Conservation (phyloP, 1,284 basidiomycete species). For the Pyrrhoderma lamaoense region DNA sequence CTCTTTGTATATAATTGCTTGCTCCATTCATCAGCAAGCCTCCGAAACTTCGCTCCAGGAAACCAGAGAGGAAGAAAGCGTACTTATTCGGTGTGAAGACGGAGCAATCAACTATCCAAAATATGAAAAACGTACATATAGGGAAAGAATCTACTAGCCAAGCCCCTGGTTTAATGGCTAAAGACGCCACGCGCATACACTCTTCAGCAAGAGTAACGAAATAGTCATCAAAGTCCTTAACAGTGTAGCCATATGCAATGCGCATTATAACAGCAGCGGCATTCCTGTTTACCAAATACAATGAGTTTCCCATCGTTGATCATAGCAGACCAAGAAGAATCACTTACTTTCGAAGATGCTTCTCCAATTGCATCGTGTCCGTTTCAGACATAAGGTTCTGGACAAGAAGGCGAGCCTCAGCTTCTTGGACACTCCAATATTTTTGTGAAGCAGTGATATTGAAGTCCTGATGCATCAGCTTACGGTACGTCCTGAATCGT, state of each 20-base stretch:
- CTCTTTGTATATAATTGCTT: slow-evolving; percentile 29
- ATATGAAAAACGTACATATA: slow-evolving; percentile 29
- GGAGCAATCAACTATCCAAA: not conserved
- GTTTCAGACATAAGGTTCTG: not conserved
- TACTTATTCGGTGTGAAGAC: slow-evolving; percentile 1
- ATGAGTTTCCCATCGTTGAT: no score
- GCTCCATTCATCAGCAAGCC: slow-evolving; percentile 25
- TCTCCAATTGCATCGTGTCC: not conserved
- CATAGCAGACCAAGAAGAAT: not conserved
- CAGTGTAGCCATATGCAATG: slow-evolving; percentile 36
- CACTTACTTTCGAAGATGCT: slow-evolving; percentile 15
- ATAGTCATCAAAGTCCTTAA: slow-evolving; percentile 32
- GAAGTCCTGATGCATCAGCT: slow-evolving; percentile 9
- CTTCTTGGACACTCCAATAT: slow-evolving; percentile 2
- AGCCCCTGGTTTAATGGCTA: slow-evolving; percentile 34
- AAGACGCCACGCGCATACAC: slow-evolving; percentile 33
- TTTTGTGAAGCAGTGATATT: slow-evolving; percentile 3
- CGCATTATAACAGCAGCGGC: slow-evolving; percentile 37
- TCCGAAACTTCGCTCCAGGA: slow-evolving; percentile 12
- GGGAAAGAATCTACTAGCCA: slow-evolving; percentile 42
- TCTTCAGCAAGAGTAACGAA: slow-evolving; percentile 39
- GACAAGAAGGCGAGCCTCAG: not conserved
- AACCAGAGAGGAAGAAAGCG: slow-evolving; percentile 13
- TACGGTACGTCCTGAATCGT: slow-evolving; percentile 17
- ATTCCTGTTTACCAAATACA: slow-evolving; percentile 26